Evolutionary conservation across 2,329 filamentous ascomycete genomes (phyloP), one percentile per base, ranked within the genome.

Genomic region (Ascochyta clinopodiicola): DNA sequence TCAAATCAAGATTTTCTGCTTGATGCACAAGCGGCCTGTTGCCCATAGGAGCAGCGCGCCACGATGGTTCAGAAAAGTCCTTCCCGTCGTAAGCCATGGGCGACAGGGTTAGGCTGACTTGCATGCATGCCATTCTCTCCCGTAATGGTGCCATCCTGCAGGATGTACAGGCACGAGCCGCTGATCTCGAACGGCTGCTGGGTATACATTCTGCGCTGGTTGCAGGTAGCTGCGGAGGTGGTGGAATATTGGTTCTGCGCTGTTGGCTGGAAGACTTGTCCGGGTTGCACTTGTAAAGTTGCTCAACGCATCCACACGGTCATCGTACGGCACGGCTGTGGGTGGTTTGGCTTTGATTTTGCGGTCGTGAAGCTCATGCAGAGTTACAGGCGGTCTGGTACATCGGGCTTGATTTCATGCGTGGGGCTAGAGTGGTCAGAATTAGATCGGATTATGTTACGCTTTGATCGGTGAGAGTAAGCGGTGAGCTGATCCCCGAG

Each of bases 391-490:
- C 39, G 54, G 49, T 40, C 6, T 50, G 44, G 44, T 42, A 49
- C 52, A 37, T 44, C 48, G 55, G 48, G 52, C 38, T 29, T 44
- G 46, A 54, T 29, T 29, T 48, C 48, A 25, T 44, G 60, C 51
- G 47, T 43, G 19, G 38, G 38, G 12, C 21, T 25, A 29, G 31
- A 44, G 31, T 25, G 21, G 47, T 38, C 53, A 48, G 51, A 56
- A 50, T 32, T 35, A 59, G 56, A 60, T 64, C 51, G 60, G 60
- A 60, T 61, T 48, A 57, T 64, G 43, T 55, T 53, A 61, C 61
- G 50, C 54, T 35, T 48, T 62, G 52, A 61, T 64, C 56, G 62
- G 61, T 66, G 56, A 62, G 42, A 10, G 25, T 34, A 44, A 46
- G 49, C 44, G 38, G 51, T 61, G 57, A 63, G 56, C 54, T 58